Percentiles rank a stretch among this genome's conserved stretches.
These are phyloP conservation scores for Fusarium lyarnte DNA, from an alignment of 2,329 filamentous ascomycete species.

Conservation along the genomic window DNA sequence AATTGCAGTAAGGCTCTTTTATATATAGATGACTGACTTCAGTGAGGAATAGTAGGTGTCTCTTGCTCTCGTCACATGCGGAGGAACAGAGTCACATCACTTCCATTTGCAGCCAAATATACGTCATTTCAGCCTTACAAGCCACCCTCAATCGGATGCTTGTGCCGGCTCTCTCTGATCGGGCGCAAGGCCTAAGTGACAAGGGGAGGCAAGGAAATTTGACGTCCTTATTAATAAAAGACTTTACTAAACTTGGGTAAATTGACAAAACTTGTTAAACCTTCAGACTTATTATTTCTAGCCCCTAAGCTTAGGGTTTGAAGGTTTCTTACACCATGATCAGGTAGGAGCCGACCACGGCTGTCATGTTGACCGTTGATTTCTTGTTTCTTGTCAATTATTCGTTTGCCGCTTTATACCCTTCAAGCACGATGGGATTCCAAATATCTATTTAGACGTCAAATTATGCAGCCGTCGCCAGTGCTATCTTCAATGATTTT, in stretches of 20 bases:
- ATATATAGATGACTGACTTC: background rate
- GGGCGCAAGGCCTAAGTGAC: background rate
- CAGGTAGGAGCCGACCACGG: background rate
- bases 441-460: too few species aligned
- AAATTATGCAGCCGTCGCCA: too few species aligned
- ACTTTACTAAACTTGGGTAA: background rate
- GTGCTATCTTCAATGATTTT: too few species aligned
- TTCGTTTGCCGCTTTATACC: too few species aligned
- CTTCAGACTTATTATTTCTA: background rate
- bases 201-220: too few species aligned
- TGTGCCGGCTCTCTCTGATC: too few species aligned
- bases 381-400: too few species aligned
- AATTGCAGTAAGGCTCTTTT: accelerated
- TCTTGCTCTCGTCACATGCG: background rate
- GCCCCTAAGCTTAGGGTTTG: background rate
- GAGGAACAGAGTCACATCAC: background rate
- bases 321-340: background rate
- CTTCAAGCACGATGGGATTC: too few species aligned
- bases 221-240: background rate
- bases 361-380: too few species aligned
- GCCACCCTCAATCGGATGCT: background rate
- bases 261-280: background rate
- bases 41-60: accelerated
- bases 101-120: background rate
- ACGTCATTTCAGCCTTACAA: background rate